Evolutionary conservation across 2,329 filamentous ascomycete genomes (phyloP).

Genomic region (Aspergillus japonicus): DNA sequence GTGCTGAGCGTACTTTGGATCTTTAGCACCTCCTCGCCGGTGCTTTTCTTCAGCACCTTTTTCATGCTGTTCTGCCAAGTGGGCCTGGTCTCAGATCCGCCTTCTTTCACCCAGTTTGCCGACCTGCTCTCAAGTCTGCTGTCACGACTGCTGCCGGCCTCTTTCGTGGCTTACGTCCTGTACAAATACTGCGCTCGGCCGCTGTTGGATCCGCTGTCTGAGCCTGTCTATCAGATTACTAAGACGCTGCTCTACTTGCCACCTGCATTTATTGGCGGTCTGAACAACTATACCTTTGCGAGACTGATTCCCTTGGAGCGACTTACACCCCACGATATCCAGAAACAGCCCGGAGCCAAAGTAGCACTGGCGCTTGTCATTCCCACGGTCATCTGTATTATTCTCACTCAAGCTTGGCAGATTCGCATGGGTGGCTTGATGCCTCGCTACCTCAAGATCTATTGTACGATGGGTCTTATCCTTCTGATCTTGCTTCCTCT

Average conservation of each 20-base stretch:
- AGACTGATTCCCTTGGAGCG: conserved; percentile 84
- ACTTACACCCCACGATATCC: conserved; percentile 84
- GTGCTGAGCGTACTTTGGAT: conserved; percentile 78
- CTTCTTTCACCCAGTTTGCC: conserved; percentile 64
- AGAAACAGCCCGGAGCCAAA: conserved; percentile 84
- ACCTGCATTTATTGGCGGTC: conserved; percentile 81
- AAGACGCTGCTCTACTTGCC: conserved; percentile 90
- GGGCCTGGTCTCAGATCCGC: conserved; percentile 84
- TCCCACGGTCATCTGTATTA: conserved; percentile 65
- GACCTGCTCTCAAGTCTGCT: conserved; percentile 74
- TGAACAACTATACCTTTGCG: conserved; percentile 94
- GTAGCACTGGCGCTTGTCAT: conserved; percentile 78
- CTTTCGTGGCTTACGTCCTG: conserved; percentile 83
- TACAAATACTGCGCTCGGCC: conserved; percentile 79
- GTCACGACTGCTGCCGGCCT: conserved; percentile 80
- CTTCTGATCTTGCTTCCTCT: conserved; percentile 70
- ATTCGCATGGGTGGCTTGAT: conserved; percentile 84
- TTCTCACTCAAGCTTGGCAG: conserved; percentile 75
- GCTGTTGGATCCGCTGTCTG: conserved; percentile 68
- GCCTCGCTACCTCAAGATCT: conserved; percentile 73
- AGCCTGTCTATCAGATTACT: conserved; percentile 65
- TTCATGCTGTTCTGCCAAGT: conserved; percentile 84
- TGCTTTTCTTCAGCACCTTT: conserved; percentile 85
- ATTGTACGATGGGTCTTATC: conserved; percentile 64
- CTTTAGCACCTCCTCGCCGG: conserved; percentile 72